A percentile compares a stretch with the other conserved stretches of the same genome.
Conservation (phyloP, 352 stramenopile genomes). For the Globisporangium splendens region DNA sequence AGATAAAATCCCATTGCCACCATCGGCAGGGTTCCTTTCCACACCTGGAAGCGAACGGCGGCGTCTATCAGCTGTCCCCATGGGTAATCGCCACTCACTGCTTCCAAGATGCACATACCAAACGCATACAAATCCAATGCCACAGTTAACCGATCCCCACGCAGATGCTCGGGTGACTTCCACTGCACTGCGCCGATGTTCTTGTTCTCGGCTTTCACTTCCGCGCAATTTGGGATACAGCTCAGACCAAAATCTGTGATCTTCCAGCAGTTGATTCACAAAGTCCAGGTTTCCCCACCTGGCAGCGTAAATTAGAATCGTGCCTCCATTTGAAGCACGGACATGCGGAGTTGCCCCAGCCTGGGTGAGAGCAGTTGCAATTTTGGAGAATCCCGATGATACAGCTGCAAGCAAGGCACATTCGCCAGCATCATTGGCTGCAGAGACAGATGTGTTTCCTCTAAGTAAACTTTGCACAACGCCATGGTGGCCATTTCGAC, state of each 20-base stretch:
- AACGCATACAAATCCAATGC: conserved; percentile 24
- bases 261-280: conserved; percentile 8
- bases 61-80: conserved; percentile 1
- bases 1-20: neutral
- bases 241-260: conserved; percentile 23
- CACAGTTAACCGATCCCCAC: neutral
- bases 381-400: conserved; percentile 24
- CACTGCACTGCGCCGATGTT: conserved; percentile 10
- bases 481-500: conserved; percentile 9
- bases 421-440: conserved; percentile 43
- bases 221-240: neutral
- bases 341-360: neutral
- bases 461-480: conserved; percentile 27
- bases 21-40: neutral
- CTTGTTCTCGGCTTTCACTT: neutral
- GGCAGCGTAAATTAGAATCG: neutral
- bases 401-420: conserved; percentile 16
- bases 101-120: conserved; percentile 21
- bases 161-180: conserved; percentile 12
- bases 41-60: neutral
- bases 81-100: conserved; percentile 6
- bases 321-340: conserved; percentile 4
- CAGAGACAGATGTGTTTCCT: conserved; percentile 28
- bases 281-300: neutral
- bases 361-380: neutral